Conservation (phyloP, 2,329 filamentous ascomycete species). For the Karstenula rhodostoma region DNA sequence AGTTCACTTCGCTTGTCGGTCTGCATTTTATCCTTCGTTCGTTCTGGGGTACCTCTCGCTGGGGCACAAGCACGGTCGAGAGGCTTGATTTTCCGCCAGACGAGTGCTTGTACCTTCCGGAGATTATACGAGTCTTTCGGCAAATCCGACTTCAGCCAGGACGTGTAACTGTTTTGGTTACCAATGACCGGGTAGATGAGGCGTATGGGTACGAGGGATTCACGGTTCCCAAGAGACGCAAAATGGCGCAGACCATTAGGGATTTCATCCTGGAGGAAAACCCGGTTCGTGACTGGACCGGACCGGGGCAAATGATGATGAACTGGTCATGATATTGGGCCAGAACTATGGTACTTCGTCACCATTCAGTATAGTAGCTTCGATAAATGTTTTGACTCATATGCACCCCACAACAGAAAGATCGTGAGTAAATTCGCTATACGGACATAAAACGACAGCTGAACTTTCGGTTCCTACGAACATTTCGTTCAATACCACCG, state of each 20-base stretch:
- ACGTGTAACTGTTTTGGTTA: constrained; percentile 2
- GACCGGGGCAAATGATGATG: constrained; percentile 8
- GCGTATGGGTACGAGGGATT: neutral
- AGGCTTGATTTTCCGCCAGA: constrained; percentile 4
- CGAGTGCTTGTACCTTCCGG: constrained; percentile 12
- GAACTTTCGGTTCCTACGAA: neutral
- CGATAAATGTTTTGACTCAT: too few species aligned
- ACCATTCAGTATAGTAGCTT: too few species aligned
- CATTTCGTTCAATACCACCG: neutral
- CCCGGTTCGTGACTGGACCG: constrained; percentile 6
- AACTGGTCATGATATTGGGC: neutral
- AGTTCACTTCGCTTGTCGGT: constrained; percentile 6
- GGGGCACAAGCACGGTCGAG: neutral
- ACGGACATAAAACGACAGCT: too few species aligned
- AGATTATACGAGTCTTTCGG: constrained; percentile 3
- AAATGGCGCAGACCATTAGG: constrained; percentile 5
- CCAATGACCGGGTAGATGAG: neutral
- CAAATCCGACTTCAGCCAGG: constrained; percentile 4
- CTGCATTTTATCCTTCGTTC: constrained; percentile 3
- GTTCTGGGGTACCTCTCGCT: constrained; percentile 3
- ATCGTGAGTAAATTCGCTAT: too few species aligned
- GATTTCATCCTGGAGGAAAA: constrained; percentile 1
- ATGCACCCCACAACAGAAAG: too few species aligned
- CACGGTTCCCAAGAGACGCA: constrained; percentile 3
- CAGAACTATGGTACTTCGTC: neutral